Percentiles rank a stretch among this genome's conserved stretches.
phyloP scores from a whole-genome alignment of 768 basidiomycete genomes.

The Leucocoprinus birnbaumii region DNA sequence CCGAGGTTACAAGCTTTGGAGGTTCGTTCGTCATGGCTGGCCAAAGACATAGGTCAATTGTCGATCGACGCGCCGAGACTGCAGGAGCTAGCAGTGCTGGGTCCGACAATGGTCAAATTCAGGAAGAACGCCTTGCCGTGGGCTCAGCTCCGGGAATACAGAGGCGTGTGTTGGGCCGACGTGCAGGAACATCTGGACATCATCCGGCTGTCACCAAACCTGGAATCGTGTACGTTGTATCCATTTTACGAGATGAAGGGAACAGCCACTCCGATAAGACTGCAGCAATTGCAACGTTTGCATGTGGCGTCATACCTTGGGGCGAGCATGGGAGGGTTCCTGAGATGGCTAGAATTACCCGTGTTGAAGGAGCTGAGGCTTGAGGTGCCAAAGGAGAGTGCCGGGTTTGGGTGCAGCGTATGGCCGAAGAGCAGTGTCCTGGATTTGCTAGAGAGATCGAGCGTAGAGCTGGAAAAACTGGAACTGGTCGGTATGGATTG shows the following conservation, averaged over 20 bases:
- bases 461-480: slow-evolving; percentile 14
- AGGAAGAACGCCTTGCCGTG: slow-evolving; percentile 11
- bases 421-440: slow-evolving; percentile 18
- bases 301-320: slow-evolving; percentile 21
- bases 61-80: background rate
- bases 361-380: slow-evolving; percentile 18
- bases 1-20: slow-evolving; percentile 2
- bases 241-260: slow-evolving; percentile 16
- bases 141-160: slow-evolving; percentile 19
- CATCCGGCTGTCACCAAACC: slow-evolving; percentile 20
- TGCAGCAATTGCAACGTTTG: slow-evolving; percentile 14
- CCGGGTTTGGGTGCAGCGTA: slow-evolving; percentile 16
- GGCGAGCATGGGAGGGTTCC: slow-evolving; percentile 17
- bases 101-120: slow-evolving; percentile 7
- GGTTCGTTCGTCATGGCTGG: slow-evolving; percentile 4
- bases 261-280: slow-evolving; percentile 8
- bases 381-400: slow-evolving; percentile 20
- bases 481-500: slow-evolving; percentile 15
- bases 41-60: background rate
- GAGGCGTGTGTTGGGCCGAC: slow-evolving; percentile 21
- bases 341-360: slow-evolving; percentile 20
- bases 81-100: slow-evolving; percentile 1
- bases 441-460: slow-evolving; percentile 21
- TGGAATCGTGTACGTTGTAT: slow-evolving; percentile 20
- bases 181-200: slow-evolving; percentile 23